These are phyloP conservation scores for Mortierella sp. DNA, from an alignment of 371 early-diverging fungal genomes.

Conservation along the genomic window DNA sequence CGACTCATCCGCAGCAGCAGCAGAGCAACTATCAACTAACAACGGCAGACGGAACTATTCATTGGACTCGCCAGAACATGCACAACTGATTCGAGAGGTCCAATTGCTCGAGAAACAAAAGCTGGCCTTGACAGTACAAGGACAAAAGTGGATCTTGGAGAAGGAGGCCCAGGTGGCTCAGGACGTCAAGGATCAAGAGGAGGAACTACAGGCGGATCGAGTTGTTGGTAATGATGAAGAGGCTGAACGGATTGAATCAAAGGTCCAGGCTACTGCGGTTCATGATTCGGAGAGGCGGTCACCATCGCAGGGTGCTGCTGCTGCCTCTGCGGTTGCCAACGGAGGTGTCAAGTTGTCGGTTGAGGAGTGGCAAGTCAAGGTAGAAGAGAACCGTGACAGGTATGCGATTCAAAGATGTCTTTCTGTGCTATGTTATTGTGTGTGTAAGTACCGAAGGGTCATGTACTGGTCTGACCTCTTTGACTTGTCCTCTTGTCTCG, in stretches of 20 bases:
- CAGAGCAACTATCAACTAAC: background rate
- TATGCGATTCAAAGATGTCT: background rate
- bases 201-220: constrained; percentile 32
- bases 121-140: constrained; percentile 38
- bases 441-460: no score
- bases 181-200: constrained; percentile 39
- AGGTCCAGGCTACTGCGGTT: background rate
- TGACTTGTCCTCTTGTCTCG: background rate
- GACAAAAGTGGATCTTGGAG: constrained; percentile 36
- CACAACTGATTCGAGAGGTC: constrained; percentile 47
- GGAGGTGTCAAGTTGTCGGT: constrained; percentile 21
- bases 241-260: background rate
- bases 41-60: constrained; percentile 6
- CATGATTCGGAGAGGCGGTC: background rate
- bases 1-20: background rate
- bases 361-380: constrained; percentile 43
- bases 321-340: background rate
- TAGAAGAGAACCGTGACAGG: constrained; percentile 43
- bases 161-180: constrained; percentile 34
- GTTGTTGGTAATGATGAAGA: constrained; percentile 21
- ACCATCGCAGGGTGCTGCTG: constrained; percentile 1
- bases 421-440: background rate
- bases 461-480: background rate
- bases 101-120: constrained; percentile 49
- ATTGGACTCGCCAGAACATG: constrained; percentile 49